Evolutionary conservation across 441 rosid species (phyloP).

Genomic region (Macaranga tanarius): DNA sequence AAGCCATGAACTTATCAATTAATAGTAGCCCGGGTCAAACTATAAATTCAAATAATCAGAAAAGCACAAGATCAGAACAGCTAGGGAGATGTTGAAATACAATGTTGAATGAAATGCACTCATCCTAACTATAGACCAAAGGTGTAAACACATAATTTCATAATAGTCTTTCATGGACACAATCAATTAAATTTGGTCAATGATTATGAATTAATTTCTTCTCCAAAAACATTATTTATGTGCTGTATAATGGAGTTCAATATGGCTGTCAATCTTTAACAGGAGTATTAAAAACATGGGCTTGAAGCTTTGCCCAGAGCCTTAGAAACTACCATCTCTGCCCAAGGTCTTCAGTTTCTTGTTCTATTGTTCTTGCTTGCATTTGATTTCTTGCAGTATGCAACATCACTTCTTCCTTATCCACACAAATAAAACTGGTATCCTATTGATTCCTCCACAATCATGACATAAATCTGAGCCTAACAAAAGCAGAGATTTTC

Average conservation of each 20-base stretch:
- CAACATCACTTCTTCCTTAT: no score
- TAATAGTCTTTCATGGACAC: neutral
- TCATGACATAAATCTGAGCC: neutral
- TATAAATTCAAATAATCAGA: neutral
- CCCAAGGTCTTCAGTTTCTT: no score
- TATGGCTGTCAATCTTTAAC: no score
- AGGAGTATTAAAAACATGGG: no score
- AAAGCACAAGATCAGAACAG: no score
- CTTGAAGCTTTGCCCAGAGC: no score
- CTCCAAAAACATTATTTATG: neutral
- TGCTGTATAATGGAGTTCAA: no score
- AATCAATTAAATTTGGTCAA: neutral
- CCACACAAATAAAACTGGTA: no score
- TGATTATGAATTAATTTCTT: neutral
- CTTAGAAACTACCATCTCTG: no score
- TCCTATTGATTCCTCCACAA: neutral
- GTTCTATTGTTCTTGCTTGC: no score
- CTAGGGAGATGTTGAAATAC: neutral
- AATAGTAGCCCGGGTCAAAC: neutral
- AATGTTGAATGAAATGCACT: conserved; percentile 6
- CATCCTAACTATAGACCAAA: neutral
- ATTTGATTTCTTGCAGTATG: no score
- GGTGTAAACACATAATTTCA: neutral
- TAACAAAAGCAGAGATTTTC: neutral
- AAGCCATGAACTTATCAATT: neutral